Percentiles rank a stretch among this genome's conserved stretches.
Conservation (phyloP, 768 basidiomycete genomes). For the Boletus reticulatus region DNA sequence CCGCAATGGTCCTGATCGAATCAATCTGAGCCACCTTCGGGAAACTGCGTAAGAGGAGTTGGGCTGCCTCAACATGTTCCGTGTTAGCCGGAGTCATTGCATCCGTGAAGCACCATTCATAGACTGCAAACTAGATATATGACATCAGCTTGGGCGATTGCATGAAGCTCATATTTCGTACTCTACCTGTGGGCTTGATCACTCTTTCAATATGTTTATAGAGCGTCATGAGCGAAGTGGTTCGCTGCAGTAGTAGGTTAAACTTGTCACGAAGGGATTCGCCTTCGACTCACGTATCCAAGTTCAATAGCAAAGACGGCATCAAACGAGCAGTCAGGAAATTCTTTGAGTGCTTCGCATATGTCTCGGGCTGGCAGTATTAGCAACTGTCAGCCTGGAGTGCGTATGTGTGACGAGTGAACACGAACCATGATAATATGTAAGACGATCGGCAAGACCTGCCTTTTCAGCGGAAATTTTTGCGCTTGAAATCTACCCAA, state of each 20-base stretch:
- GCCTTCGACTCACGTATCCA: constrained; percentile 1
- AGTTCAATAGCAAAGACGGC: constrained; percentile 8
- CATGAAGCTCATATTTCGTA: neutral
- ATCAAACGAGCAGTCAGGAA: constrained; percentile 6
- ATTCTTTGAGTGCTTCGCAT: constrained; percentile 1
- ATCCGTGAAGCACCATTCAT: constrained; percentile 5
- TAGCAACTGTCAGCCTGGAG: neutral
- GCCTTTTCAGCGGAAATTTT: neutral
- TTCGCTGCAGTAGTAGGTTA: neutral
- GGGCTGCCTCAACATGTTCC: neutral
- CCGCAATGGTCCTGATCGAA: neutral
- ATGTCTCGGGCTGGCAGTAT: neutral
- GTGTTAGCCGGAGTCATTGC: neutral
- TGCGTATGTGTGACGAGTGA: neutral
- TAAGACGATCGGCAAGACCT: neutral
- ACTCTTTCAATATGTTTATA: constrained; percentile 2
- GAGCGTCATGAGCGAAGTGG: neutral
- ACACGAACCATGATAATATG: constrained; percentile 1
- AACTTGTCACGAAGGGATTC: too few relatives aligned
- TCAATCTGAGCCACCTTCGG: neutral
- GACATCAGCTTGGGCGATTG: neutral
- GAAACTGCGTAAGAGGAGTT: neutral
- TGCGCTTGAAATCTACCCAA: neutral
- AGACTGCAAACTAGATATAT: neutral
- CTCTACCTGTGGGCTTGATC: constrained; percentile 6